These are phyloP conservation scores for Populus deltoides DNA, from an alignment of 345 rosid species.

Conservation along the genomic window DNA sequence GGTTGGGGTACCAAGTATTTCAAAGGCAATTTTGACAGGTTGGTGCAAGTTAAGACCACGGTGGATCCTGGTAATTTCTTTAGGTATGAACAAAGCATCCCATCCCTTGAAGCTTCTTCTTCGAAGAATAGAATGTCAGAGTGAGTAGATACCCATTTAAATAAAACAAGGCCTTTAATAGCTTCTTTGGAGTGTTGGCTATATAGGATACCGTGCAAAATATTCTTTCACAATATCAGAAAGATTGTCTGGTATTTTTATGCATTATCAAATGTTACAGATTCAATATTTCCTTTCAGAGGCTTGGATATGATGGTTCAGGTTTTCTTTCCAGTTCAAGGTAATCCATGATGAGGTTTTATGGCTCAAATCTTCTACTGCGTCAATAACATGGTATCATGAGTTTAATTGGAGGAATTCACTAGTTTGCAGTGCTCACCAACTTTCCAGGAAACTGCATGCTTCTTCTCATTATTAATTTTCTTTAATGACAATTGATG, in stretches of 20 bases:
- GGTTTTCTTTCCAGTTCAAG: not conserved
- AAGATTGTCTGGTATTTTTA: not conserved
- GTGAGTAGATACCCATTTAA: not conserved
- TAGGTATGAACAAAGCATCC: constrained; percentile 26
- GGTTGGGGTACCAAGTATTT: constrained; percentile 50
- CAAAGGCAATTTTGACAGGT: constrained; percentile 4
- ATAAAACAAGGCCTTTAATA: not conserved
- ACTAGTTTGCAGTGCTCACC: not conserved
- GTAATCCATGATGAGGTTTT: not conserved
- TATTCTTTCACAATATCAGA: too few relatives aligned
- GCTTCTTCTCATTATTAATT: not conserved
- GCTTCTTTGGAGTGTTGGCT: not conserved
- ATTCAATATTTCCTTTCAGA: too few relatives aligned
- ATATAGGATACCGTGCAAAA: not conserved
- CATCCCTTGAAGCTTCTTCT: not conserved
- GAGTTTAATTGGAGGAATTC: not conserved
- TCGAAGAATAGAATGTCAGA: not conserved
- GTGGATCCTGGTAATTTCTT: constrained; percentile 19
- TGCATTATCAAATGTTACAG: not conserved
- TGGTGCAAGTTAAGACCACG: constrained; percentile 9
- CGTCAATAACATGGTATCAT: not conserved
- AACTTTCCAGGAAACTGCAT: not conserved
- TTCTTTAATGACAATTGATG: not conserved
- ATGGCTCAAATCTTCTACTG: not conserved
- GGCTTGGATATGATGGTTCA: not conserved